Conservation (phyloP, 2,329 filamentous ascomycete genomes). For the Trichothecium sympodiale region DNA sequence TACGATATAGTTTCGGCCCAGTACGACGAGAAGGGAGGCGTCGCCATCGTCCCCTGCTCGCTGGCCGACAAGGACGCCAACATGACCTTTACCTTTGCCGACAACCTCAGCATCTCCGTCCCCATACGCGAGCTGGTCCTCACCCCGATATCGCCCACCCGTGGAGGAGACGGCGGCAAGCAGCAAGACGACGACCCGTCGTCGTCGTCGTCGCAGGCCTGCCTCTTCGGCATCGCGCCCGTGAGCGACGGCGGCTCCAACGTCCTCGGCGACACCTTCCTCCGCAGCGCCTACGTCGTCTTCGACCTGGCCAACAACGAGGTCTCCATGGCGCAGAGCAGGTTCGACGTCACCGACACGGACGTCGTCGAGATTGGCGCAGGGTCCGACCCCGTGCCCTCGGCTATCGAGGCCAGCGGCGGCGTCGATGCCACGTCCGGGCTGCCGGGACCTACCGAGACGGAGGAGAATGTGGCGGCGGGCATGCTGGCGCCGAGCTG, state of each 20-base stretch:
- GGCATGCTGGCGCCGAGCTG: not conserved
- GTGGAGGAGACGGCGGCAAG: too few species aligned
- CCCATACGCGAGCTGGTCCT: conserved; percentile 49
- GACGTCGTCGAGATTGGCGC: conserved; percentile 44
- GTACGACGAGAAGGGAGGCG: conserved; percentile 39
- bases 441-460: conserved; percentile 11
- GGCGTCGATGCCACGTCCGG: conserved; percentile 38
- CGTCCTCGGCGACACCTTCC: conserved; percentile 64
- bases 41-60: conserved; percentile 52
- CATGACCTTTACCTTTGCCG: conserved; percentile 43
- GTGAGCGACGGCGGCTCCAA: conserved; percentile 38
- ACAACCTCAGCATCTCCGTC: conserved; percentile 39
- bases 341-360: conserved; percentile 38
- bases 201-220: conserved; percentile 27
- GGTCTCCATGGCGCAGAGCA: conserved; percentile 59
- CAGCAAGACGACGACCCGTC: too few species aligned
- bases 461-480: not conserved
- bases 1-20: conserved; percentile 47
- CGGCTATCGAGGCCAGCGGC: conserved; percentile 37
- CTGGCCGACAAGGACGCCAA: conserved; percentile 26
- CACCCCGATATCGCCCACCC: conserved; percentile 22
- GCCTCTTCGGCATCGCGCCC: conserved; percentile 57
- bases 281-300: conserved; percentile 64
- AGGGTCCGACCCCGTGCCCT: conserved; percentile 38
- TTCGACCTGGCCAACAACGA: conserved; percentile 64